Conservation (phyloP, 257 asterid species). For the Solanum chaucha region DNA sequence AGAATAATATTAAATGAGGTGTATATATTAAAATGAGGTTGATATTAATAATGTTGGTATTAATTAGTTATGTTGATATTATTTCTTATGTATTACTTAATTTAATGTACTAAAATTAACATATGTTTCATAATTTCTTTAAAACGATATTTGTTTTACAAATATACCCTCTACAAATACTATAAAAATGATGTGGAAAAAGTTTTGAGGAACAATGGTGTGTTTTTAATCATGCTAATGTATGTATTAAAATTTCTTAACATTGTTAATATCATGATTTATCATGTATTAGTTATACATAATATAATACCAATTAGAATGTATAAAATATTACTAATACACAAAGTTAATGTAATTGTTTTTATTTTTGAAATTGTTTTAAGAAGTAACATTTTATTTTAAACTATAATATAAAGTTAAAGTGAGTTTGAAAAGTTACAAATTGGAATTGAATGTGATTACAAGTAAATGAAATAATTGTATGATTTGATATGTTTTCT, state of each 20-base stretch:
- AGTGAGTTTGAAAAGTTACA: not conserved
- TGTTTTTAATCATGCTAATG: not conserved
- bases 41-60: not conserved
- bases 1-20: not conserved
- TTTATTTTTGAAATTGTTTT: not conserved
- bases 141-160: no score
- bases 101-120: not conserved
- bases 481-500: not conserved
- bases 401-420: not conserved
- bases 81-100: not conserved
- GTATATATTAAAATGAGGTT: not conserved
- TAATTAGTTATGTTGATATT: fast-evolving
- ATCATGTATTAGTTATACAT: no score
- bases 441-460: not conserved
- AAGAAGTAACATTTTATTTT: not conserved
- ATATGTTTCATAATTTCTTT: no score
- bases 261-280: no score
- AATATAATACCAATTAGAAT: not conserved
- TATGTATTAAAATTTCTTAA: no score
- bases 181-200: not conserved
- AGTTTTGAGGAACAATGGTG: fast-evolving
- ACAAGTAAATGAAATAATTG: not conserved
- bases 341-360: not conserved
- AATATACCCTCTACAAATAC: no score
- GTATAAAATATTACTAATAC: not conserved